These are phyloP conservation scores for Solanum ahanhuiri DNA, from an alignment of 257 asterid genomes.

Conservation along the genomic window DNA sequence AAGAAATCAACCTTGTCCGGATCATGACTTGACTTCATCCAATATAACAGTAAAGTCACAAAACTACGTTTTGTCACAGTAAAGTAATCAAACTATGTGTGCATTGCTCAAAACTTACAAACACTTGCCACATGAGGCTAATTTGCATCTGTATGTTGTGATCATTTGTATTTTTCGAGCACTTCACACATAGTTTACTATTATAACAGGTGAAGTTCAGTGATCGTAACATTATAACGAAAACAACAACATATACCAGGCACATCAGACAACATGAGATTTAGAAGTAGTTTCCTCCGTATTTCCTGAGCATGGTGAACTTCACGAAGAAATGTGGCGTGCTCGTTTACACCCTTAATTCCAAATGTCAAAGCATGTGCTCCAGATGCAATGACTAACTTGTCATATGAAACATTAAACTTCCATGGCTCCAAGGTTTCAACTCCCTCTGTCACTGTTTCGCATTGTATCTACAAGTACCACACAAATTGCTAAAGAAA, in stretches of 20 bases:
- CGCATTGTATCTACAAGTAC: conserved; percentile 48
- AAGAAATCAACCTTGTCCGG: not conserved
- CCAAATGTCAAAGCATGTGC: conserved; percentile 96
- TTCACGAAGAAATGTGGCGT: conserved; percentile 90
- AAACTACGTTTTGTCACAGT: not conserved
- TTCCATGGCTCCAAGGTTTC: conserved; percentile 57
- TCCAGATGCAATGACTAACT: conserved; percentile 83
- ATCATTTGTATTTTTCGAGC: not conserved
- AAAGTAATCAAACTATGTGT: not conserved
- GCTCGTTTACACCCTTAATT: conserved; percentile 73
- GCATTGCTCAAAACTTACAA: not conserved
- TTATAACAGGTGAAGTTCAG: not conserved
- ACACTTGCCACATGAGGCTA: not conserved
- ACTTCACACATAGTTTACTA: not conserved
- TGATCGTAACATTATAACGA: no score
- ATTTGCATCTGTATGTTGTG: not conserved
- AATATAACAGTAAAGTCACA: not conserved
- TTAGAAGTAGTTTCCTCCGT: conserved; percentile 74
- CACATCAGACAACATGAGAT: conserved; percentile 87
- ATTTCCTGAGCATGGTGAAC: conserved; percentile 97
- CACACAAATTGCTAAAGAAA: not conserved
- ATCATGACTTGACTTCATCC: not conserved
- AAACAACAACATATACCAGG: conserved; percentile 43
- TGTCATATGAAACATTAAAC: conserved; percentile 71
- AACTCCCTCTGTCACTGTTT: conserved; percentile 68